Evolutionary conservation across 2,329 filamentous ascomycete species (phyloP).

Genomic region (Aspergillus pseudotamarii): DNA sequence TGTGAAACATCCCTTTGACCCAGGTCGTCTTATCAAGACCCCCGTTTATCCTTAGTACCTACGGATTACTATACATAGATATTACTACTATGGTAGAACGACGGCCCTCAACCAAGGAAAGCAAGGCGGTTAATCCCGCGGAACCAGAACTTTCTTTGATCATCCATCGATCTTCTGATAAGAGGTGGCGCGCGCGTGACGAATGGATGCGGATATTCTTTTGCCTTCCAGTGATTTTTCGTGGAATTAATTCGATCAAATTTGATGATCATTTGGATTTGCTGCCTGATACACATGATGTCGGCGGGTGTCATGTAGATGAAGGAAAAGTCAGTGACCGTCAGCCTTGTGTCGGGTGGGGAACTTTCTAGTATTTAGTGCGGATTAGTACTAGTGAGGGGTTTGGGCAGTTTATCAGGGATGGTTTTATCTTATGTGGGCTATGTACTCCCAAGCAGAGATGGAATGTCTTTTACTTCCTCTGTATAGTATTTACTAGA

Average conservation of each 20-base stretch:
- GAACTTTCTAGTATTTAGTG: neutral
- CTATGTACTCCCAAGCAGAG: neutral
- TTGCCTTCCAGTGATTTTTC: neutral
- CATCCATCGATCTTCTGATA: constrained; percentile 1
- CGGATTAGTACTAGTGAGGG: neutral
- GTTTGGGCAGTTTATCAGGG: neutral
- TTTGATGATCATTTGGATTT: neutral
- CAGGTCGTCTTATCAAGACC: neutral
- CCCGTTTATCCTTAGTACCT: neutral
- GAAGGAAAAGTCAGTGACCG: neutral
- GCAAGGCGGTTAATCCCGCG: constrained; percentile 18
- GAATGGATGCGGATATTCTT: neutral
- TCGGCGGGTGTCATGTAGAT: neutral
- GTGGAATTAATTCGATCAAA: neutral
- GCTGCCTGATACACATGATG: neutral
- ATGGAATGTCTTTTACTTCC: neutral
- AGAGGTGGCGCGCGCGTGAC: neutral
- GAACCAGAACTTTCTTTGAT: constrained; percentile 12
- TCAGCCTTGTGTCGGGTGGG: constrained; percentile 1
- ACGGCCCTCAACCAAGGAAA: constrained; percentile 14
- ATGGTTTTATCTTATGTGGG: too few species aligned
- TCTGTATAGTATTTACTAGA: neutral
- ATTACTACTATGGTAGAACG: neutral
- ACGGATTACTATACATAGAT: neutral
- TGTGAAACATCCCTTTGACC: neutral